Evolutionary conservation across 2,329 filamentous ascomycete species (phyloP), one percentile per base, ranked within the genome.

Genomic region (Cladophialophora chaetospira): DNA sequence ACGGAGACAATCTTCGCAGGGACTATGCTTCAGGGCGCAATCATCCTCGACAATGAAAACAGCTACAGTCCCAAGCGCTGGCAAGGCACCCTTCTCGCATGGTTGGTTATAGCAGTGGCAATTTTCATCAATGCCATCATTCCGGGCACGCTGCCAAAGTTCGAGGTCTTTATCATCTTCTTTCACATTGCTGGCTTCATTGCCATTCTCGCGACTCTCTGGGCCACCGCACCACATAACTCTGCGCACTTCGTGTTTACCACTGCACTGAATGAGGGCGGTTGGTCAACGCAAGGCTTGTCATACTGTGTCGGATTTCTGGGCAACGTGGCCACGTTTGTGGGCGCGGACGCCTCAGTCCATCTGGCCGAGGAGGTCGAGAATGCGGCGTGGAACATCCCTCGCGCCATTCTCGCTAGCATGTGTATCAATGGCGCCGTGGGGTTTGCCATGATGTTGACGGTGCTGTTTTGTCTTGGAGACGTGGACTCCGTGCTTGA

Each of bases 151-250:
- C 63, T 76, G 58, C 63, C 74, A 28, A 71, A 70, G n/a, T 67
- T 77, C 6, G 75, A 77, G 56, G 73, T 73, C 8, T 67, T 72
- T 52, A 72, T 74, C 23, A 64, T 77, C n/a, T 66, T 77, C 13
- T 52, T 76, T 19, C 74, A 77, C 50, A 68, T 78, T n/a, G 65
- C 77, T 1, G 75, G 77, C 1, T 78, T 81, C 64, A 75, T 79
- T 49, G 73, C 70, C 10, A 68, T 77, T 5, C 60, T 76, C 8
- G 68, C 73, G 0, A 70, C 73, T 1, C 63, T 77, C 2, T 69
- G 65, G 53, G 65, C 66, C 4, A 69, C 71, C 19, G 63, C 65
- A 0, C 66, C 67, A 2, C 67, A 68, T 43, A 64, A 65, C 35
- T 64, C 65, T n/a, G 56, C 67, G 1, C 56, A 64, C 10, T 70